Base-by-base conservation (phyloP, 2,329 filamentous ascomycete species). In the Colletotrichum tanaceti region DNA sequence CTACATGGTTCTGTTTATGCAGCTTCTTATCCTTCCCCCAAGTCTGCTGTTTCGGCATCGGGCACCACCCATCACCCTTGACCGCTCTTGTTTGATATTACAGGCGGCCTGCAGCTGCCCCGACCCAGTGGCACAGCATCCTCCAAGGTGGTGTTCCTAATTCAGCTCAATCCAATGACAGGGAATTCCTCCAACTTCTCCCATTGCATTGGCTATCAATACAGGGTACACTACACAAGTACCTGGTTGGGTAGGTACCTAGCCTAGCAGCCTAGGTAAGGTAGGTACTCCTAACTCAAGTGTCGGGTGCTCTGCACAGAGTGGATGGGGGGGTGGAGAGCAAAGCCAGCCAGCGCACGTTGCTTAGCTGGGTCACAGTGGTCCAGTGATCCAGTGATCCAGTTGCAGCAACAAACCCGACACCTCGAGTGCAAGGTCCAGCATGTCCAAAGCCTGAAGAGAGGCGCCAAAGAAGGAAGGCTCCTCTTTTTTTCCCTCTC, bases 11-110 rank as follows among this genome's bases (percentile, higher is more conserved):
- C 32, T 39, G 14, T 1, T 7, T 18, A 24, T 14, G 24, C 11
- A 50, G 32, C 32, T 35, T n/a, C 10, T 35, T 49, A 13, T 50
- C 52, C 35, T 43, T 53, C 32, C 10, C 14, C 18, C 9, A 52
- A 28, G 35, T 10, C 46, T 57, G 66, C 28, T 61, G 62, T 57
- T 69, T 69, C 62, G 55, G 63, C 66, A 58, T 66, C 55, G 43
- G 66, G 63, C 66, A 62, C 24, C 66, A 62, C 24, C 66, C 55
- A 62, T 55, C 62, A 50, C 62, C 54, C 63, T 69, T 69, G 66
- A 69, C 66, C 66, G 66, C 66, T 61, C 66, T 50, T 38, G 54
- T 52, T 57, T 66, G 52, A 70, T 47, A 54, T 64, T 65, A 65
- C 59, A 70, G 65, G 68, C 54, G 60, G 60, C 43, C 47, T 53